These are phyloP conservation scores for Tolypocladium endophyticum DNA, from an alignment of 2,329 filamentous ascomycete species.

Conservation along the genomic window DNA sequence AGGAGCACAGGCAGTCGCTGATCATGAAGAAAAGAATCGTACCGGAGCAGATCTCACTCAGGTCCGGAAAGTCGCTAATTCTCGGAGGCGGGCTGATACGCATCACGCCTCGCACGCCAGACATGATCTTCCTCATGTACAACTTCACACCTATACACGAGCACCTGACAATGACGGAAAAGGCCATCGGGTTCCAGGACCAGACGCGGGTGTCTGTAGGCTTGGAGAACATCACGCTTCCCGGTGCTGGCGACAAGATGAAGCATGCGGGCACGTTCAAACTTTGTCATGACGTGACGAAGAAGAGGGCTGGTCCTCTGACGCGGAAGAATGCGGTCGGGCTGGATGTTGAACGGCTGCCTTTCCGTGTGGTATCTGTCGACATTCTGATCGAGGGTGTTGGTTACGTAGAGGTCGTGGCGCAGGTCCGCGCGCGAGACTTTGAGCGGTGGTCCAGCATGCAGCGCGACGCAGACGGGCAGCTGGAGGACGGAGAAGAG, in stretches of 20 bases:
- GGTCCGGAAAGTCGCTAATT: conserved; percentile 68
- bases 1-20: conserved; percentile 54
- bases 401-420: conserved; percentile 83
- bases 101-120: conserved; percentile 60
- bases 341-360: conserved; percentile 56
- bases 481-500: conserved; percentile 6
- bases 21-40: conserved; percentile 70
- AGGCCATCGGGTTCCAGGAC: conserved; percentile 64
- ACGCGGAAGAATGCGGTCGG: conserved; percentile 52
- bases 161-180: conserved; percentile 70
- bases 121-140: conserved; percentile 65
- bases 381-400: conserved; percentile 88
- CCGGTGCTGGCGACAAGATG: conserved; percentile 47
- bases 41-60: conserved; percentile 63
- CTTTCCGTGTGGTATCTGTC: conserved; percentile 67
- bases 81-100: conserved; percentile 72
- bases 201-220: conserved; percentile 46
- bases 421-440: conserved; percentile 60
- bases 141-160: conserved; percentile 71
- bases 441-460: conserved; percentile 9
- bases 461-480: conserved; percentile 11
- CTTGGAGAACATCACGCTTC: conserved; percentile 52
- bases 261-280: conserved; percentile 63
- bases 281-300: conserved; percentile 76
- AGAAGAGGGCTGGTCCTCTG: conserved; percentile 61